A percentile compares a stretch with the other conserved stretches of the same genome.
These are phyloP conservation scores for Naganishia albida DNA, from an alignment of 1,284 basidiomycete genomes.

Conservation along the genomic window DNA sequence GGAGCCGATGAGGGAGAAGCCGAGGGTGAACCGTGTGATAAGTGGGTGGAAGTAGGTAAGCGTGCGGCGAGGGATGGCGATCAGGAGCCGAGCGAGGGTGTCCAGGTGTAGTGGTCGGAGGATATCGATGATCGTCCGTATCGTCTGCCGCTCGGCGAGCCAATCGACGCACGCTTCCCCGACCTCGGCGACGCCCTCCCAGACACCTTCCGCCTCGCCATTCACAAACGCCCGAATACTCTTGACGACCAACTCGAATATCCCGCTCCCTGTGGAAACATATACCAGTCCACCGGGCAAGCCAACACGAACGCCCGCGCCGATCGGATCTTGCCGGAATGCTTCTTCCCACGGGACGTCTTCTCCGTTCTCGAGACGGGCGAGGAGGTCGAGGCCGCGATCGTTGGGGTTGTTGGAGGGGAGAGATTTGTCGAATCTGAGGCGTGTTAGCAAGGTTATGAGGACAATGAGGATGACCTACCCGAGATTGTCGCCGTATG, in stretches of 20 bases:
- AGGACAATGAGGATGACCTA: neutral
- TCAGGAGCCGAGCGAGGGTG: neutral
- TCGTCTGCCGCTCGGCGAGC: neutral
- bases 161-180: neutral
- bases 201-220: constrained; percentile 32
- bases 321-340: constrained; percentile 31
- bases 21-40: constrained; percentile 38
- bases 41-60: constrained; percentile 13
- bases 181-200: neutral
- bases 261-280: constrained; percentile 25
- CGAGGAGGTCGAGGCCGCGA: constrained; percentile 3
- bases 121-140: neutral
- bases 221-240: constrained; percentile 33
- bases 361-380: constrained; percentile 7
- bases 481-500: constrained; percentile 12
- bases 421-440: neutral
- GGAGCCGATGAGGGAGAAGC: constrained; percentile 49
- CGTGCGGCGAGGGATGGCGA: neutral
- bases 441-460: neutral
- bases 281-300: constrained; percentile 37
- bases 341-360: constrained; percentile 24
- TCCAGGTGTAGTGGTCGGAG: constrained; percentile 5
- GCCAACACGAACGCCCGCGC: constrained; percentile 37
- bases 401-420: constrained; percentile 3
- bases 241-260: constrained; percentile 33